phyloP scores from a whole-genome alignment of 768 basidiomycete genomes.

The Ramaria sp. region DNA sequence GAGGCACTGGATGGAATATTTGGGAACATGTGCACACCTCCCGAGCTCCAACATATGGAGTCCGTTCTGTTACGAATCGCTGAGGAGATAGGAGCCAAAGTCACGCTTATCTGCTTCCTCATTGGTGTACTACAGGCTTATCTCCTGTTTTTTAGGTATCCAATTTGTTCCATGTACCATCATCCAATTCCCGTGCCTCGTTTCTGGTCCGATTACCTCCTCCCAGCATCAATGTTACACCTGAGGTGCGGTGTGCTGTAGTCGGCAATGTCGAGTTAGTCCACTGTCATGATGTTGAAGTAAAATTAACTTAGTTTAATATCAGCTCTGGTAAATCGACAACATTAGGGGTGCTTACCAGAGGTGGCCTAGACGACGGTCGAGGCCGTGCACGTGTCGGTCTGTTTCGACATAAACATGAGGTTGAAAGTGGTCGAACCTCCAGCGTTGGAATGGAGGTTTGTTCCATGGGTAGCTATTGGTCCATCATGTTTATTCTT shows the following conservation, averaged over 20 bases:
- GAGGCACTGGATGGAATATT: slow-evolving; percentile 44
- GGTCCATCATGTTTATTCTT: neutral
- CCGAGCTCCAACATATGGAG: slow-evolving; percentile 41
- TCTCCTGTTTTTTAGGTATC: slow-evolving; percentile 34
- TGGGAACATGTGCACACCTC: slow-evolving; percentile 38
- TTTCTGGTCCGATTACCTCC: slow-evolving; percentile 68
- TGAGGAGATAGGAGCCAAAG: slow-evolving; percentile 78
- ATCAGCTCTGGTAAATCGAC: slow-evolving; percentile 82
- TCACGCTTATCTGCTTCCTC: slow-evolving; percentile 19
- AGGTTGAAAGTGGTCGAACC: slow-evolving; percentile 91
- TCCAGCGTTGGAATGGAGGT: slow-evolving; percentile 98
- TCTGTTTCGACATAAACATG: slow-evolving; percentile 94
- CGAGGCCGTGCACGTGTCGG: slow-evolving; percentile 75
- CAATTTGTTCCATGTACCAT: slow-evolving; percentile 37
- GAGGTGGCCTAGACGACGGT: slow-evolving; percentile 77
- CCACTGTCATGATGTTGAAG: neutral
- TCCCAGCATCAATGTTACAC: slow-evolving; percentile 62
- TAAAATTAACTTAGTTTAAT: slow-evolving; percentile 1
- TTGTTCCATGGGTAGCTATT: slow-evolving; percentile 11
- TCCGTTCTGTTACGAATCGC: slow-evolving; percentile 36
- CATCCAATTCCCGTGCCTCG: slow-evolving; percentile 42
- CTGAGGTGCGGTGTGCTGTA: slow-evolving; percentile 91
- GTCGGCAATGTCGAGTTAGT: slow-evolving; percentile 80
- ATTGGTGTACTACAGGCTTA: neutral
- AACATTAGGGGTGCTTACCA: slow-evolving; percentile 88